These are phyloP conservation scores for Boeremia lycopersici DNA, from an alignment of 2,329 filamentous ascomycete genomes.

Conservation along the genomic window DNA sequence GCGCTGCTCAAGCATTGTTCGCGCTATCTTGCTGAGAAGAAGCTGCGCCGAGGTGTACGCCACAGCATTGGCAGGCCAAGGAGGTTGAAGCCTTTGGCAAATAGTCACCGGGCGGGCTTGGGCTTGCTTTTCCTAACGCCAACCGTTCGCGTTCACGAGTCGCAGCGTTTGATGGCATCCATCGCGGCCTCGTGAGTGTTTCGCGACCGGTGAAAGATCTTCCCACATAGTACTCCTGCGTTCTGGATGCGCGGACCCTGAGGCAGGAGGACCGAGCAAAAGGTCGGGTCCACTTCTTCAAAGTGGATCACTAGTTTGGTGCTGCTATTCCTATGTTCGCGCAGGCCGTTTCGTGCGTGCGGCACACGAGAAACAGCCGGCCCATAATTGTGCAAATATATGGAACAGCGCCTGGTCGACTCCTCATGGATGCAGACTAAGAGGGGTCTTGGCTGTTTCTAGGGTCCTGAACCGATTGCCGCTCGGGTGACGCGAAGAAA, in stretches of 20 bases:
- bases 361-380: constrained; percentile 11
- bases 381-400: constrained; percentile 5
- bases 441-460: constrained; percentile 11
- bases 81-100: constrained; percentile 22
- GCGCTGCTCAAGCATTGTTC: constrained; percentile 32
- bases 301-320: background rate
- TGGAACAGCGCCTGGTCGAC: constrained; percentile 5
- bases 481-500: constrained; percentile 13
- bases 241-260: background rate
- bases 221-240: background rate
- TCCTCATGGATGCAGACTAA: background rate
- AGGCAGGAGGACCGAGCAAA: constrained; percentile 7
- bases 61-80: constrained; percentile 38
- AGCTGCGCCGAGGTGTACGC: constrained; percentile 33
- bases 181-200: constrained; percentile 2
- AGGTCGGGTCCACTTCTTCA: background rate
- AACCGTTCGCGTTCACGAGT: constrained; percentile 8
- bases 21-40: constrained; percentile 23
- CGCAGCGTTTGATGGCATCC: background rate
- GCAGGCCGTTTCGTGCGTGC: constrained; percentile 1
- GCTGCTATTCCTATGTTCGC: constrained; percentile 1
- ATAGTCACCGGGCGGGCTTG: constrained; percentile 39
- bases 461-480: constrained; percentile 1
- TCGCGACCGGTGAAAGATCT: constrained; percentile 8
- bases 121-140: constrained; percentile 43